These are phyloP conservation scores for Grosmannia penicillata DNA, from an alignment of 2,329 filamentous ascomycete genomes.

Conservation along the genomic window DNA sequence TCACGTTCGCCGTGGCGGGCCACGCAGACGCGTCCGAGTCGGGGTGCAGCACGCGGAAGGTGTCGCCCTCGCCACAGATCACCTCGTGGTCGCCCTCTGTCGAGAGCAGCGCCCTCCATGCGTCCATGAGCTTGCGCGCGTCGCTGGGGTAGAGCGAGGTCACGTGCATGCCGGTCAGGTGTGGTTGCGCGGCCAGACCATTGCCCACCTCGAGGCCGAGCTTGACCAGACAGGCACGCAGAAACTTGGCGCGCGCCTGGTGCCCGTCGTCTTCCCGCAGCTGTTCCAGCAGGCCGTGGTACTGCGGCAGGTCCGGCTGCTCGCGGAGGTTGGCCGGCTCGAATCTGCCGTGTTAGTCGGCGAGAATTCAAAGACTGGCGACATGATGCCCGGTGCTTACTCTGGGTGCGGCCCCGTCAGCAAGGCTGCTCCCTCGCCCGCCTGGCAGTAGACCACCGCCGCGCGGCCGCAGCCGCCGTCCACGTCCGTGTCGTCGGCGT, in stretches of 20 bases:
- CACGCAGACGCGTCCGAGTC: slow-evolving; percentile 22
- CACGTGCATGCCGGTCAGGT: slow-evolving; percentile 68
- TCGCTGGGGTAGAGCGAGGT: slow-evolving; percentile 52
- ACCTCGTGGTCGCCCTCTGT: slow-evolving; percentile 52
- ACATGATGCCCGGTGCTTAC: too few species aligned
- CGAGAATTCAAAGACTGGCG: background rate
- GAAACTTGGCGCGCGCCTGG: slow-evolving; percentile 49
- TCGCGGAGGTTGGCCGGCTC: slow-evolving; percentile 61
- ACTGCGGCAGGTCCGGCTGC: slow-evolving; percentile 51
- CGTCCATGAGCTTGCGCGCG: slow-evolving; percentile 41
- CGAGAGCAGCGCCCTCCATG: slow-evolving; percentile 52
- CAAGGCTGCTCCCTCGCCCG: slow-evolving; percentile 66
- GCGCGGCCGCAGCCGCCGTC: slow-evolving; percentile 60
- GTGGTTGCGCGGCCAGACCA: slow-evolving; percentile 53
- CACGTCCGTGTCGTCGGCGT: slow-evolving; percentile 59
- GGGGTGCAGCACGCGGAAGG: slow-evolving; percentile 61
- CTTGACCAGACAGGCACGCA: slow-evolving; percentile 66
- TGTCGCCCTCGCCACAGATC: slow-evolving; percentile 70
- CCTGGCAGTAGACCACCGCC: slow-evolving; percentile 68
- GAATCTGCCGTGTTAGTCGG: slow-evolving; percentile 43
- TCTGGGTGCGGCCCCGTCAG: slow-evolving; percentile 87
- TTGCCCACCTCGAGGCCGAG: slow-evolving; percentile 67
- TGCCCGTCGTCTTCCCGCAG: slow-evolving; percentile 52
- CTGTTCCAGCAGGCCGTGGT: slow-evolving; percentile 52
- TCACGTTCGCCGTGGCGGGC: too few species aligned